A percentile compares a stretch with the other conserved stretches of the same genome.
These are phyloP conservation scores for Pinus albicaulis DNA, from an alignment of 75 land plant genomes.

Conservation along the genomic window DNA sequence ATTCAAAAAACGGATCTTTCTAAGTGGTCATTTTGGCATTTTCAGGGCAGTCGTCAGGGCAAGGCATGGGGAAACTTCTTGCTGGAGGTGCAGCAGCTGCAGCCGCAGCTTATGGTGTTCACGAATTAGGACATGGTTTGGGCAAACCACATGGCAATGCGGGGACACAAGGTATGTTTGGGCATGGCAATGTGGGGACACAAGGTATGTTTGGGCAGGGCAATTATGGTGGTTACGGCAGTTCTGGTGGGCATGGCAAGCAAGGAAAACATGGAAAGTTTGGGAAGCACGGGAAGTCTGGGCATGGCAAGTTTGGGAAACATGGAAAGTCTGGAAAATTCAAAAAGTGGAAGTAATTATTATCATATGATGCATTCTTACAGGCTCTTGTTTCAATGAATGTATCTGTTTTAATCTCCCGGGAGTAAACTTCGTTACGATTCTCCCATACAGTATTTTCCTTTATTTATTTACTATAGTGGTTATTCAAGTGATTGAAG, in stretches of 20 bases:
- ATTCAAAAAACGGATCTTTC: no score
- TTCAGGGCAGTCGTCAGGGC: slow-evolving; percentile 21
- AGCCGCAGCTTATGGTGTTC: slow-evolving; percentile 44
- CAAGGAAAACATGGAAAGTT: slow-evolving; percentile 19
- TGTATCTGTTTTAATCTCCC: no score
- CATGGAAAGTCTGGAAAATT: slow-evolving; percentile 8
- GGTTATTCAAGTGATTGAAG: no score
- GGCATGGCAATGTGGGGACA: slow-evolving; percentile 3
- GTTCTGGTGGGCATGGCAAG: slow-evolving; percentile 2
- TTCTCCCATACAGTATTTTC: no score
- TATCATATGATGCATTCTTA: no score
- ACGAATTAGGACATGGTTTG: slow-evolving; percentile 23
- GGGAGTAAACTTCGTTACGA: no score
- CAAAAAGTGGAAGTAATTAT: slow-evolving; percentile 12
- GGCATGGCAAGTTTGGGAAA: slow-evolving; percentile 14
- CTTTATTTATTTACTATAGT: no score
- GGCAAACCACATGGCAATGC: not conserved
- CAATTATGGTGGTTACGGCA: no score
- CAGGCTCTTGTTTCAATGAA: no score
- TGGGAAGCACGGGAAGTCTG: slow-evolving; percentile 15
- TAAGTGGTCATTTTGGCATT: no score
- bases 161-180: slow-evolving; percentile 12
- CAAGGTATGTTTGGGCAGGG: slow-evolving; percentile 10
- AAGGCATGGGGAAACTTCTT: slow-evolving; percentile 19
- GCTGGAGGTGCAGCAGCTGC: slow-evolving; percentile 57